Base-by-base conservation (phyloP, 257 asterid genomes). In the Lantana camara region DNA sequence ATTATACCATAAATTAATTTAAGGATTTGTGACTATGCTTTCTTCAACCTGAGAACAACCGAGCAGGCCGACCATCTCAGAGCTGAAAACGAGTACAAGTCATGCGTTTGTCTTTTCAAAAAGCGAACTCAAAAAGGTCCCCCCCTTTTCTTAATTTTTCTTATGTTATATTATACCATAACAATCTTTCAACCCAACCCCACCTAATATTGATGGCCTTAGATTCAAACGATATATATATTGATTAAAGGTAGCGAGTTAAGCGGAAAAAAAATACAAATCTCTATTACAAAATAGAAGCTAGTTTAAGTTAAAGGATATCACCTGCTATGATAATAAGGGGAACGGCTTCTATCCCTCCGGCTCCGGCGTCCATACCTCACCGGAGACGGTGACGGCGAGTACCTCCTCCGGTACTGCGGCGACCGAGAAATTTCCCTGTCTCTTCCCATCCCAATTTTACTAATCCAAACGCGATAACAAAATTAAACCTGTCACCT, bases 341-440 rank as follows among this genome's bases (percentile, higher is more conserved):
- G 97, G 67, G 97, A 87, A 70, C 94, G 85, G 80, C 82, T 90
- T 75, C 92, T 87, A 35, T 90, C 92, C 66, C 97, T 82, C 77
- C 95, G 78, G 80, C 83, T 90, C 77, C 96, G 87, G 75, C 91
- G 93, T 64, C 85, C 82, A 70, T 80, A 69, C 82, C 91, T 81
- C 73, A 77, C 86, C 75, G 96, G 96, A 48, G 98, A 88, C 66
- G 91, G 97, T 6, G 98, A 82, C 24, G 81, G 92, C 13, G 97
- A 88, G 78, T 87, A 77, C 76, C 95, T 88, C 82, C 95, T 75
- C 51, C 88, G 69, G 67, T 80, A 49, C 56, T 90, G 68, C 66
- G 99, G 97, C 19, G 99, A 90, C 80, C 88, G 79, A 55, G 99
- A 94, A 54, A 89, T 66, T 46, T 83, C 95, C 83, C 95, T 82